Base-by-base conservation (phyloP, 73 alveolate species). In the Effrenium voratum region DNA sequence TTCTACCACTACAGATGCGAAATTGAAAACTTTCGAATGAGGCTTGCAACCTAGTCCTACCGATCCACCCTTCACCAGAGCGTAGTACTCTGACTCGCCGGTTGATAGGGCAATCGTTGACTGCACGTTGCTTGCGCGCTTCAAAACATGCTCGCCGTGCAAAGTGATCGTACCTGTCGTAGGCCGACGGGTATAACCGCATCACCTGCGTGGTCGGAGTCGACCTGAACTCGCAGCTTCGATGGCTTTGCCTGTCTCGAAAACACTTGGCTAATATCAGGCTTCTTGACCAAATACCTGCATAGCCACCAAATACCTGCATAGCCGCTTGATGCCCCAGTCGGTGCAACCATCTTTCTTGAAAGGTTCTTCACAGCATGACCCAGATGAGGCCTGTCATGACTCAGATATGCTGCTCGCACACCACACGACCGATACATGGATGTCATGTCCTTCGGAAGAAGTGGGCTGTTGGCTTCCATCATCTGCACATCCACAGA, bases 341-440 rank as follows among this genome's bases (percentile, higher is more conserved):
- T 73, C 22, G 84, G 84, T 30, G 24, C 40, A 19, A 73, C 84
- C 84, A 73, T 73, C 50, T 41, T 73, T 41, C 84, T 0, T 41
- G 84, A 73, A 46, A 73, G 84, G 32, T 46, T 73, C 84, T 73
- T 73, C 46, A 73, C 84, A 13, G 84, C 46, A 19, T 73, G 55
- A 12, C 55, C 84, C 6, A 73, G 28, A 40, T 73, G 52, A 15
- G 77, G 41, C 26, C 77, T 34, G 38, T 63, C 77, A 30, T 63
- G 77, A 1, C 41, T 8, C 77, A 63, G 32, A 40, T 63, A 63
- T 13, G 72, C 72, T 24, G 72, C 72, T 57, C 72, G 40, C 49
- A 70, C 15, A n/a, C 19, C 44, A 34, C 22, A 36, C 44, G 83
- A 72, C 30, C 83, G 22, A 26, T 72, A 72, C 83, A 32, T 26